A percentile compares a stretch with the other conserved stretches of the same genome.
Evolutionary conservation across 2,329 filamentous ascomycete genomes (phyloP).

Genomic region (Ceratocystis papillata): DNA sequence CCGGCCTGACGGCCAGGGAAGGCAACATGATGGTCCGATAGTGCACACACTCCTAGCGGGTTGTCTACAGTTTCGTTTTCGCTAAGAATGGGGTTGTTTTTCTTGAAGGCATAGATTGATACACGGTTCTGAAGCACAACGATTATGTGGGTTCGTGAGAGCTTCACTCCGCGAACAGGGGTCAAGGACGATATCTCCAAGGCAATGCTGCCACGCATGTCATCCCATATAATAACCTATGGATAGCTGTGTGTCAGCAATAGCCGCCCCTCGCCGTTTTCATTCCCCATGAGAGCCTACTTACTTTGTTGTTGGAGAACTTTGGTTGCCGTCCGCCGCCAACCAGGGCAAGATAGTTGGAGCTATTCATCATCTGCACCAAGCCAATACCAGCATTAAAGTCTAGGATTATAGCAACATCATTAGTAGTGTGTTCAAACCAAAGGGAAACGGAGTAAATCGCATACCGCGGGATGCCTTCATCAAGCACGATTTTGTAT

Average conservation of each 20-base stretch:
- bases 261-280: background rate
- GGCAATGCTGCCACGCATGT: conserved; percentile 59
- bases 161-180: conserved; percentile 65
- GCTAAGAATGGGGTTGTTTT: conserved; percentile 57
- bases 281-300: background rate
- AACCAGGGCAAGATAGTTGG: conserved; percentile 80
- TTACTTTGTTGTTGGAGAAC: conserved; percentile 74
- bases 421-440: background rate
- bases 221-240: conserved; percentile 82
- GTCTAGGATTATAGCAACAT: conserved; percentile 36
- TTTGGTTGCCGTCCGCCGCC: conserved; percentile 79
- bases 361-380: conserved; percentile 75
- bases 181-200: conserved; percentile 74
- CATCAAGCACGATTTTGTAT: conserved; percentile 59
- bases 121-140: conserved; percentile 74
- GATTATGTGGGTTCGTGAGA: conserved; percentile 65
- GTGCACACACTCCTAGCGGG: conserved; percentile 63
- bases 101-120: conserved; percentile 68
- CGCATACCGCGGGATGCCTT: conserved; percentile 43
- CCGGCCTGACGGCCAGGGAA: conserved; percentile 82
- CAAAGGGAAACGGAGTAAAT: background rate
- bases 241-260: conserved; percentile 6
- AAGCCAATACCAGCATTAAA: conserved; percentile 74
- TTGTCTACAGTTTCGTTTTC: conserved; percentile 83
- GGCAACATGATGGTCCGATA: conserved; percentile 61